A percentile compares a stretch with the other conserved stretches of the same genome.
These are phyloP conservation scores for Cryptococcus sp. DNA, from an alignment of 1,284 basidiomycete genomes.

Conservation along the genomic window DNA sequence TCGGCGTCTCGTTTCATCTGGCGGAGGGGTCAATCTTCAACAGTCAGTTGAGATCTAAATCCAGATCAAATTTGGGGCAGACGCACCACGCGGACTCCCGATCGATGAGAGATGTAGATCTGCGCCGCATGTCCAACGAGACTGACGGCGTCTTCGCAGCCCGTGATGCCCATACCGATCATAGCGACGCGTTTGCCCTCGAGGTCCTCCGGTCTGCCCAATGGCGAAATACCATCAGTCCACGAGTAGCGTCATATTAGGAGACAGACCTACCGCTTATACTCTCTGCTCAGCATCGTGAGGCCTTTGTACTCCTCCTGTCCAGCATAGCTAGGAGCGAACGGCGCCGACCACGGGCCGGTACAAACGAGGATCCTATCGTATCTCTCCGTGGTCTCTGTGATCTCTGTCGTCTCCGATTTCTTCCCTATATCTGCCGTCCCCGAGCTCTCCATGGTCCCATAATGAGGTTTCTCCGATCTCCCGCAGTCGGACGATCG, in stretches of 20 bases:
- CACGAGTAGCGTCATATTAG: background rate
- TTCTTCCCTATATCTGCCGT: background rate
- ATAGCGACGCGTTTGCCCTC: conserved; percentile 16
- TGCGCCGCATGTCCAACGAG: conserved; percentile 4
- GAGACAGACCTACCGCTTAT: conserved; percentile 18
- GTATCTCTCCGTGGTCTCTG: background rate
- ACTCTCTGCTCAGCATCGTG: conserved; percentile 9
- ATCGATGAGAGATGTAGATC: conserved; percentile 23
- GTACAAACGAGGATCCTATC: conserved; percentile 17
- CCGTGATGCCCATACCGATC: conserved; percentile 19
- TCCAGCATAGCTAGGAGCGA: conserved; percentile 4
- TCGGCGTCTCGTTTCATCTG: background rate
- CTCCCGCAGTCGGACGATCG: too few species aligned
- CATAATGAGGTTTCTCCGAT: too few species aligned
- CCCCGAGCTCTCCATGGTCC: too few species aligned
- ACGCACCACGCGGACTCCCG: conserved; percentile 16
- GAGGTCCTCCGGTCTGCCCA: conserved; percentile 10
- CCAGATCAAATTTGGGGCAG: background rate
- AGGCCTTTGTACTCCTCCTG: conserved; percentile 12
- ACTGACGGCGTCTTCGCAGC: conserved; percentile 17
- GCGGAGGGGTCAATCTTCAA: too few species aligned
- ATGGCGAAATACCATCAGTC: too few species aligned
- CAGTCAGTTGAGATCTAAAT: background rate
- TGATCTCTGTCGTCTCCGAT: too few species aligned
- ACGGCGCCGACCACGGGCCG: conserved; percentile 11